These are phyloP conservation scores for Paxillus involutus DNA, from an alignment of 768 basidiomycete species.

Conservation along the genomic window DNA sequence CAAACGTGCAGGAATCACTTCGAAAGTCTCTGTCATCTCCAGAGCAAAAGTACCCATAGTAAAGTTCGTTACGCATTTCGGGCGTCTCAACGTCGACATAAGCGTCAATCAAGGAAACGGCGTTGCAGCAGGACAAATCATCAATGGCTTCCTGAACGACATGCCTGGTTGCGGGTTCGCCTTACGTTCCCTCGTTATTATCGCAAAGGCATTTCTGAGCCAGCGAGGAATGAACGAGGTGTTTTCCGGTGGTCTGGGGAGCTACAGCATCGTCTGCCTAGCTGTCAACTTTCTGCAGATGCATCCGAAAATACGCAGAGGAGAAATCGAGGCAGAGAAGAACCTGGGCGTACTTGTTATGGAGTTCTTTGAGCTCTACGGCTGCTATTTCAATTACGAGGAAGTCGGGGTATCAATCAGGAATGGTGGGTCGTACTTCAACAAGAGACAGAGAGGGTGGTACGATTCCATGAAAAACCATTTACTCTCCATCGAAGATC, in stretches of 20 bases:
- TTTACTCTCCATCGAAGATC: conserved; percentile 89
- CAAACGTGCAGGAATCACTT: conserved; percentile 71
- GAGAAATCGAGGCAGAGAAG: conserved; percentile 81
- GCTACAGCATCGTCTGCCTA: conserved; percentile 91
- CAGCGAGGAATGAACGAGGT: conserved; percentile 97
- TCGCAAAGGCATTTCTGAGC: conserved; percentile 87
- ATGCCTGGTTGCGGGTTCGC: conserved; percentile 60
- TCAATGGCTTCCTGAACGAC: conserved; percentile 75
- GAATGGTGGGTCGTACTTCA: conserved; percentile 87
- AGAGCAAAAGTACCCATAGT: conserved; percentile 96
- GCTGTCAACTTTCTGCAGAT: conserved; percentile 95
- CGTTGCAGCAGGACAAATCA: conserved; percentile 71
- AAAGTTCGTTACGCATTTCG: conserved; percentile 86
- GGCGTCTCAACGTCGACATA: conserved; percentile 88
- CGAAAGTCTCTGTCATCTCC: conserved; percentile 82
- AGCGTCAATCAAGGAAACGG: conserved; percentile 92
- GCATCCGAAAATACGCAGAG: conserved; percentile 90
- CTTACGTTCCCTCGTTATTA: conserved; percentile 78
- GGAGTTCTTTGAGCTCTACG: conserved; percentile 98
- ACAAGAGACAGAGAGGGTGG: conserved; percentile 85
- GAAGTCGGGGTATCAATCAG: conserved; percentile 87
- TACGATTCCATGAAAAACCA: conserved; percentile 51
- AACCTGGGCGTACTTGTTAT: conserved; percentile 94
- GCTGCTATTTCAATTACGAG: conserved; percentile 86
- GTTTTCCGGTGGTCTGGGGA: conserved; percentile 92